Percentiles rank a stretch among this genome's conserved stretches.
Evolutionary conservation across 2,329 filamentous ascomycete species (phyloP).

Genomic region (Balansia obtecta): DNA sequence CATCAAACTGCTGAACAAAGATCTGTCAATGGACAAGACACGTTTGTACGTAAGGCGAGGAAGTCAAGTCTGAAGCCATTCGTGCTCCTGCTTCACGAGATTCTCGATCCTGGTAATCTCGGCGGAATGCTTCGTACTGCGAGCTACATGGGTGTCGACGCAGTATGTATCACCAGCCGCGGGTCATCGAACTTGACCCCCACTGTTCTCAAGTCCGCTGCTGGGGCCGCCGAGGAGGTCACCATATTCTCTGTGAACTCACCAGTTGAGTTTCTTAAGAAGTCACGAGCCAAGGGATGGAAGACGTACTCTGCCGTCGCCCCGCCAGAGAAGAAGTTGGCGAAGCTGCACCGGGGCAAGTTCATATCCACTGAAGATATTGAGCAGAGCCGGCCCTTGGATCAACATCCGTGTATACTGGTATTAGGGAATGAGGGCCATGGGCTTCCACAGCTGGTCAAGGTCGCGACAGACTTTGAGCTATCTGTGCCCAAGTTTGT

Average conservation of each 20-base stretch:
- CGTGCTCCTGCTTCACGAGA: constrained; percentile 60
- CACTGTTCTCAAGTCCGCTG: constrained; percentile 73
- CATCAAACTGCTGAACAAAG: constrained; percentile 65
- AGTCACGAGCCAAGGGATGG: constrained; percentile 65
- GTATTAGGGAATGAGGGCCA: constrained; percentile 74
- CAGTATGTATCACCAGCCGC: constrained; percentile 62
- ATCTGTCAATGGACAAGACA: constrained; percentile 54
- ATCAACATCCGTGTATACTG: constrained; percentile 56
- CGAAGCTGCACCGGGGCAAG: constrained; percentile 24
- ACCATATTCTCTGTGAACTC: constrained; percentile 58
- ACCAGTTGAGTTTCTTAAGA: constrained; percentile 55
- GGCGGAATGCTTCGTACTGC: constrained; percentile 82
- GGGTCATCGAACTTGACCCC: constrained; percentile 65
- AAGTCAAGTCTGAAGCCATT: constrained; percentile 44
- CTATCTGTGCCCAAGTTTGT: constrained; percentile 50
- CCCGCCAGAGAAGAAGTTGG: constrained; percentile 24
- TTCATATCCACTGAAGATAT: constrained; percentile 38
- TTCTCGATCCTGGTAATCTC: constrained; percentile 79
- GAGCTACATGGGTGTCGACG: constrained; percentile 81
- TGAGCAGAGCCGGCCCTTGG: constrained; percentile 39
- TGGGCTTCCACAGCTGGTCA: constrained; percentile 54
- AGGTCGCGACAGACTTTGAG: constrained; percentile 52
- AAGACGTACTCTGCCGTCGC: constrained; percentile 65
- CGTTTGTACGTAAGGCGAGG: constrained; percentile 29
- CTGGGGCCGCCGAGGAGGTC: constrained; percentile 74